Conservation (phyloP, 2,329 filamentous ascomycete species). For the Bipolaris oryzae region DNA sequence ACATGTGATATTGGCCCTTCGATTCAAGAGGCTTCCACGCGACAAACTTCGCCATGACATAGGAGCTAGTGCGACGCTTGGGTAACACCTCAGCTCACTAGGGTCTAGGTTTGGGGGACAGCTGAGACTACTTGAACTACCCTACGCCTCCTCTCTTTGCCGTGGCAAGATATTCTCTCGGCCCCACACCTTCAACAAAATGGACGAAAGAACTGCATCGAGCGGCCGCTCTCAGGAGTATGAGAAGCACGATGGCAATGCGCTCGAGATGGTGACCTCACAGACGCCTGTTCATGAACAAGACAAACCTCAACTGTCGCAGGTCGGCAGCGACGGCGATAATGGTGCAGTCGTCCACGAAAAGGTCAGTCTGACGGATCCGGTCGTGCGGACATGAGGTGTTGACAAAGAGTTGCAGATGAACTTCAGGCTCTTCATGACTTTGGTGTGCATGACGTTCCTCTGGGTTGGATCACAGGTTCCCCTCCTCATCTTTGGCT, state of each 20-base stretch:
- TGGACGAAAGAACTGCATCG: conserved; percentile 11
- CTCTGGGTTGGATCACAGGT: conserved; percentile 67
- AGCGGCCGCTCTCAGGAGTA: conserved; percentile 13
- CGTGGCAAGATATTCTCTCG: background rate
- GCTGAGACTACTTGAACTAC: conserved; percentile 12
- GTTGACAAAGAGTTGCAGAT: conserved; percentile 17
- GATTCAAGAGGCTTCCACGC: background rate
- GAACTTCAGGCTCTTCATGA: conserved; percentile 57
- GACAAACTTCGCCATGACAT: background rate
- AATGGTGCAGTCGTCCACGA: conserved; percentile 32
- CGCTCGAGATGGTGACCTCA: conserved; percentile 24
- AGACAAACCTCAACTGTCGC: conserved; percentile 25
- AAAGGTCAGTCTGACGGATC: conserved; percentile 19
- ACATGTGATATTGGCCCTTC: conserved; percentile 7
- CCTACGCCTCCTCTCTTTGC: background rate
- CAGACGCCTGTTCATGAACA: conserved; percentile 25
- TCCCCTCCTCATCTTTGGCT: conserved; percentile 57
- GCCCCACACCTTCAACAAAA: conserved; percentile 12
- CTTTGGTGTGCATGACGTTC: conserved; percentile 64
- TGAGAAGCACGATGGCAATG: conserved; percentile 16
- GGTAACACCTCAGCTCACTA: background rate
- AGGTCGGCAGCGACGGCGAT: conserved; percentile 19
- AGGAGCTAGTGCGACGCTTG: conserved; percentile 2
- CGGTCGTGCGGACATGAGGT: no score
- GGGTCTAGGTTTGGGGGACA: conserved; percentile 1